Evolutionary conservation across 225 moss, liverwort and hornwort species (phyloP), one percentile per base, ranked within the genome.

Genomic region (Physcomitrellopsis africana): DNA sequence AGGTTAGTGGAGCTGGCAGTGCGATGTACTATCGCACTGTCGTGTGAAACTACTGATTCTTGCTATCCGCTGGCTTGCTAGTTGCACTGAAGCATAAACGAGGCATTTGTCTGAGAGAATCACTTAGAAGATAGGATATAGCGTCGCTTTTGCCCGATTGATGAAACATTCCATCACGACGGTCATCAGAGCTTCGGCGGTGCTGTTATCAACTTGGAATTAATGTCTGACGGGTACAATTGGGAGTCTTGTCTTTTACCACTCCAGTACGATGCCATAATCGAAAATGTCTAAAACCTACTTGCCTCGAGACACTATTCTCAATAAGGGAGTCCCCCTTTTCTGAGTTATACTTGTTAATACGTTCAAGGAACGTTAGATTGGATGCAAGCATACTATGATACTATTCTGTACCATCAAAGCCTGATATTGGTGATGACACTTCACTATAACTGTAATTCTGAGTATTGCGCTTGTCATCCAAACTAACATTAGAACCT

Each of bases 51-150:
- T 74, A 29, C 68, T 13, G 48, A 45, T 44, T 68, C 68, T 82
- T 72, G 71, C 27, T 15, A 41, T 27, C 80, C 83, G 83, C 83
- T 87, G 89, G 92, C 11, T 78, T 58, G 68, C 81, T 81, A 87
- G 91, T 83, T 79, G 67, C 81, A 77, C 60, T 92, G 92, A 87
- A 85, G 87, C 46, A 80, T 54, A 77, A 89, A 78, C 48, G 92
- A 89, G 89, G 89, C 85, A 87, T 87, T 89, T 86, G 83, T 84
- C 89, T 89, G 85, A 87, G 83, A 84, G 92, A 80, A 74, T 49
- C 51, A 11, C 0, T 16, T 10, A 5, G 0, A 16, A 8, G 0
- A 0, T 8, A 8, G 0, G 11, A 11, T 3, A 3, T 5, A 19
- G 3, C 1, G 8, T 0, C 0, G 3, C 42, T 18, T 11, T 41